phyloP scores from a whole-genome alignment of 208 protist genomes.

The Willaertia magna region DNA sequence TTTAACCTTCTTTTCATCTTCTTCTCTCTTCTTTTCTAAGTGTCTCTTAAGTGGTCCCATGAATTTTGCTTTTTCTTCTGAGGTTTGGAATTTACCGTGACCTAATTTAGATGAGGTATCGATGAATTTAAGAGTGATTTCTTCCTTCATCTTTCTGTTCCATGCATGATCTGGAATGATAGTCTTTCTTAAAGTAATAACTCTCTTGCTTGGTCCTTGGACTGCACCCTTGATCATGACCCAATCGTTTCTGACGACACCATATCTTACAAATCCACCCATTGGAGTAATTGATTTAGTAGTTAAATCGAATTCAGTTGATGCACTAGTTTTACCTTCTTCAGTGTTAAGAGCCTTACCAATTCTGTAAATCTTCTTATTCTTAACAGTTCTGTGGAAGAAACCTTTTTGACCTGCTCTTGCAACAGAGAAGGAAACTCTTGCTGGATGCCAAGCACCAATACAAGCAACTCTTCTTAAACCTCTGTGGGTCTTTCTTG shows the following conservation, averaged over 20 bases:
- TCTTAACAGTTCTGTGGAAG: constrained; percentile 95
- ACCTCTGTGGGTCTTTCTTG: constrained; percentile 97
- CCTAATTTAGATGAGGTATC: constrained; percentile 98
- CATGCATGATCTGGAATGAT: constrained; percentile 59
- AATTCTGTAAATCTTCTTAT: constrained; percentile 99
- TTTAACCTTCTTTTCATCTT: not conserved
- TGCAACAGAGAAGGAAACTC: constrained; percentile 89
- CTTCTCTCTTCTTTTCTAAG: not conserved
- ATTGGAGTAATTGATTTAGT: constrained; percentile 97
- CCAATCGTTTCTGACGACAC: constrained; percentile 89
- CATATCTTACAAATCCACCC: constrained; percentile 98
- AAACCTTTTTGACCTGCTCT: constrained; percentile 97
- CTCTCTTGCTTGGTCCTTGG: constrained; percentile 82
- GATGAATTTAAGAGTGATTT: constrained; percentile 95
- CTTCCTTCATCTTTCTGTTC: constrained; percentile 60
- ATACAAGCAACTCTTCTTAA: constrained; percentile 99
- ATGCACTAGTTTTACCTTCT: constrained; percentile 56
- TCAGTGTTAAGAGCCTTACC: constrained; percentile 38
- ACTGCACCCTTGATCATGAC: constrained; percentile 93
- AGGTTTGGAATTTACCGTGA: constrained; percentile 97
- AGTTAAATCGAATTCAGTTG: constrained; percentile 93
- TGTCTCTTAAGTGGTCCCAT: constrained; percentile 52
- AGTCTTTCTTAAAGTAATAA: constrained; percentile 94
- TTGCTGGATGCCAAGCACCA: constrained; percentile 95
- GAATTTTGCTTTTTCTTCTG: constrained; percentile 90